phyloP scores from a whole-genome alignment of 192 early-diverging fungal species.

The Coemansia sp. region DNA sequence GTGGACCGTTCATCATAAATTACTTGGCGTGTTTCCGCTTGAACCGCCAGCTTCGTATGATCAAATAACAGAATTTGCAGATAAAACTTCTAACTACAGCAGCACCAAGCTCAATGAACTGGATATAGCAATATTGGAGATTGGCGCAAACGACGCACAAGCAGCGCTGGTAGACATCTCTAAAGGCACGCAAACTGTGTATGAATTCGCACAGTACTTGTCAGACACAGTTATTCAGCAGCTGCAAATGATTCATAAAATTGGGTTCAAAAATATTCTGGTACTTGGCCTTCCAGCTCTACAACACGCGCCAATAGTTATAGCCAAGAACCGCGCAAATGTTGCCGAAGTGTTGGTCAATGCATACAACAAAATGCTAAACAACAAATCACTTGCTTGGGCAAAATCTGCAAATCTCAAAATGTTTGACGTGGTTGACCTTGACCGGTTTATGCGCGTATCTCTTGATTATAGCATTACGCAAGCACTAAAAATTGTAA shows the following conservation, averaged over 20 bases:
- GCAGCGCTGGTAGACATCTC: conserved; percentile 23
- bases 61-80: conserved; percentile 24
- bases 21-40: conserved; percentile 17
- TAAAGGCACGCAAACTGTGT: conserved; percentile 2
- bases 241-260: conserved; percentile 14
- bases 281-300: conserved; percentile 31
- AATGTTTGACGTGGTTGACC: conserved; percentile 22
- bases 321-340: conserved; percentile 6
- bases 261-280: conserved; percentile 31
- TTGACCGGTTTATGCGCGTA: conserved; percentile 16
- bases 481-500: conserved; percentile 14
- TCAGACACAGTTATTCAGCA: conserved; percentile 27
- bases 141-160: conserved; percentile 34
- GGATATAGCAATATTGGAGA: conserved; percentile 31
- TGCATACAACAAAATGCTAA: conserved; percentile 25
- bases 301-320: conserved; percentile 33
- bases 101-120: not conserved
- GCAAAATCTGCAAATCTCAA: conserved; percentile 1
- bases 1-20: not conserved
- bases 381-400: conserved; percentile 17
- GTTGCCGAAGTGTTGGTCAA: conserved; percentile 16
- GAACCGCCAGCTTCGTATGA: conserved; percentile 27
- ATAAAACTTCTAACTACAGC: not conserved
- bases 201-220: conserved; percentile 24
- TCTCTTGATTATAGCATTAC: conserved; percentile 12